phyloP scores from a whole-genome alignment of 495 filamentous ascomycete species.

The Hypoxylon rickii region DNA sequence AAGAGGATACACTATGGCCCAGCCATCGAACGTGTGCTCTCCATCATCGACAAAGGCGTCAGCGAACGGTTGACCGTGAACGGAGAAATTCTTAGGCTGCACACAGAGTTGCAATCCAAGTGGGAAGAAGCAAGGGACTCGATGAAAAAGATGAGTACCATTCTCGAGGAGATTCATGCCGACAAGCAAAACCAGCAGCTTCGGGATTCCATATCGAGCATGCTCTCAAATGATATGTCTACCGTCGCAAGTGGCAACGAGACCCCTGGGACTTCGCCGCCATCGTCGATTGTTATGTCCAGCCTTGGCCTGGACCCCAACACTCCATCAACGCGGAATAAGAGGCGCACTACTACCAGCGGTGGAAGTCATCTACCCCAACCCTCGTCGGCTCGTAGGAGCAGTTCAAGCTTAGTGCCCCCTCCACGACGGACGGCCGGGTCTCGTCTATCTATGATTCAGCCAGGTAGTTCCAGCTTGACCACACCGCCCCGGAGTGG shows the following conservation, averaged over 20 bases:
- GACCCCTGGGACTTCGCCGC: slow-evolving; percentile 87
- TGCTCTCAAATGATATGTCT: slow-evolving; percentile 85
- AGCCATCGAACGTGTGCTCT: slow-evolving; percentile 87
- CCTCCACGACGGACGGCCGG: slow-evolving; percentile 34
- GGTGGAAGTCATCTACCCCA: slow-evolving; percentile 47
- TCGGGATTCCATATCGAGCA: slow-evolving; percentile 90
- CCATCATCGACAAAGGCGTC: slow-evolving; percentile 90
- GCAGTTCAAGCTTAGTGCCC: slow-evolving; percentile 35
- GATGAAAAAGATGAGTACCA: slow-evolving; percentile 74
- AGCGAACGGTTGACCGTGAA: slow-evolving; percentile 91
- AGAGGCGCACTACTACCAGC: slow-evolving; percentile 48
- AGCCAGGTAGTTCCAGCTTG: slow-evolving; percentile 36
- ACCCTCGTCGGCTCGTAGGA: slow-evolving; percentile 42
- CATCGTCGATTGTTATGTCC: slow-evolving; percentile 81
- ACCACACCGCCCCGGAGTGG: slow-evolving; percentile 52
- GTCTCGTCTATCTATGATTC: slow-evolving; percentile 46
- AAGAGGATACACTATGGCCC: slow-evolving; percentile 94
- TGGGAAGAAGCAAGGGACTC: slow-evolving; percentile 76
- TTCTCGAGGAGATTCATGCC: slow-evolving; percentile 71
- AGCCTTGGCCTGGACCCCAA: slow-evolving; percentile 54
- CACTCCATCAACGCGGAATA: slow-evolving; percentile 45
- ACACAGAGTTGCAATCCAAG: slow-evolving; percentile 78
- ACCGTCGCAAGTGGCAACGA: slow-evolving; percentile 71
- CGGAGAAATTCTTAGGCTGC: slow-evolving; percentile 84
- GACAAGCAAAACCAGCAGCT: slow-evolving; percentile 73